Percentiles rank a stretch among this genome's conserved stretches.
phyloP scores from a whole-genome alignment of 208 protist species.

The Acanthamoeba healyi region DNA sequence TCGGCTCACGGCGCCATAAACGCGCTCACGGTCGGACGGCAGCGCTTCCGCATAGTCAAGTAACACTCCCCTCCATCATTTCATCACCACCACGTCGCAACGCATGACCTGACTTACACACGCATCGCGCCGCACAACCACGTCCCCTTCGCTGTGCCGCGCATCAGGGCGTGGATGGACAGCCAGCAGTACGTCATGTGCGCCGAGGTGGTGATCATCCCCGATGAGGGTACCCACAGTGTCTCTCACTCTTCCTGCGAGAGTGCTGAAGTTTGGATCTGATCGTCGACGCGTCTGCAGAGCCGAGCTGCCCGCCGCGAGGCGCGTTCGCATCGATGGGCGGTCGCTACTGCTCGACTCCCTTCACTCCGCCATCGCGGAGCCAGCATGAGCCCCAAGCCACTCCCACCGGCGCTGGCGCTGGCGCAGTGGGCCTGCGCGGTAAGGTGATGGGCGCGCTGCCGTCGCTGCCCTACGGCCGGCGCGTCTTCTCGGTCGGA shows the following conservation, averaged over 20 bases:
- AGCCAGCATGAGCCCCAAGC: no score
- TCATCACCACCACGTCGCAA: no score
- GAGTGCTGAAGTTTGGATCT: no score
- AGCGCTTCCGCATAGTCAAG: constrained; percentile 52
- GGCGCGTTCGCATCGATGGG: neutral
- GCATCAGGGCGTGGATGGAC: constrained; percentile 32
- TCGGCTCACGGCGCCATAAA: constrained; percentile 35
- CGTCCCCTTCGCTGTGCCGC: no score
- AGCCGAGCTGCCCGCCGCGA: neutral
- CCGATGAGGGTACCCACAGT: neutral
- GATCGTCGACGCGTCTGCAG: no score
- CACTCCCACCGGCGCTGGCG: neutral
- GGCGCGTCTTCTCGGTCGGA: neutral
- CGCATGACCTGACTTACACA: no score
- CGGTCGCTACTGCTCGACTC: neutral
- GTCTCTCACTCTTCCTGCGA: no score
- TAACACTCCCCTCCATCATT: neutral
- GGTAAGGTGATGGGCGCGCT: constrained; percentile 43
- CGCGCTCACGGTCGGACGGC: neutral
- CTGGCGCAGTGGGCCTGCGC: neutral
- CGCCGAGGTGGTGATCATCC: constrained; percentile 40
- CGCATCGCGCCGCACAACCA: no score
- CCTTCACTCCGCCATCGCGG: neutral
- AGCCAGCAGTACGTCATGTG: neutral
- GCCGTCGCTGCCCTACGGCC: neutral